Percentiles rank a stretch among this genome's conserved stretches.
phyloP scores from a whole-genome alignment of 1,139 yeast genomes.

The Nakaseomyces delphensis region DNA sequence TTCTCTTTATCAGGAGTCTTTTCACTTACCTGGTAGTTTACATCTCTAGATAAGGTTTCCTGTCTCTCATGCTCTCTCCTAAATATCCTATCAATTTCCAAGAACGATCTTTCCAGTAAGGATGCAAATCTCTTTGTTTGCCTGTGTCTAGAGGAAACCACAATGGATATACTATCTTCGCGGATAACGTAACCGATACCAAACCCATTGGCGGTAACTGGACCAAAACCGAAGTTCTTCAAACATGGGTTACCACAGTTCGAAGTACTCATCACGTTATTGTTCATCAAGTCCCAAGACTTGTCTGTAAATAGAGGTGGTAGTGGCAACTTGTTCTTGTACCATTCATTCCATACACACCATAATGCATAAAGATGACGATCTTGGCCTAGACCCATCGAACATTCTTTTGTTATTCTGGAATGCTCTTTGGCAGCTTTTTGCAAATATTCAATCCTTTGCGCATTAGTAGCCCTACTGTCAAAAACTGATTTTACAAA shows the following conservation, averaged over 20 bases:
- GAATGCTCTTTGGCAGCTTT: constrained; percentile 68
- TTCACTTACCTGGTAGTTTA: constrained; percentile 7
- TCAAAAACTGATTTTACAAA: constrained; percentile 84
- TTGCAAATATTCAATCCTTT: constrained; percentile 52
- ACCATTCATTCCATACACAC: constrained; percentile 78
- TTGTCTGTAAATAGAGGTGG: constrained; percentile 69
- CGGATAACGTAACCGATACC: constrained; percentile 89
- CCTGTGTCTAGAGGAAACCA: constrained; percentile 84
- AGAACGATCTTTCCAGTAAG: constrained; percentile 25
- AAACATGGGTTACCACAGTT: constrained; percentile 82
- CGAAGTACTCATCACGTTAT: constrained; percentile 55
- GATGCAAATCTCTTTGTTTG: constrained; percentile 72
- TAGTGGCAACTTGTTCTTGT: constrained; percentile 39
- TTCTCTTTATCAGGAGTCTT: not conserved
- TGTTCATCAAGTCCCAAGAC: constrained; percentile 66
- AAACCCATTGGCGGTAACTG: constrained; percentile 81
- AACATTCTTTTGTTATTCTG: constrained; percentile 55
- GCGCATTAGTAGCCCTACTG: constrained; percentile 47
- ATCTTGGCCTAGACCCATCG: constrained; percentile 79
- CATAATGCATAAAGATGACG: constrained; percentile 82
- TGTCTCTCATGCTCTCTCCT: constrained; percentile 13
- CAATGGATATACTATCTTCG: constrained; percentile 72
- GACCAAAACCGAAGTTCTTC: constrained; percentile 86
- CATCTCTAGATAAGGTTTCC: constrained; percentile 8
- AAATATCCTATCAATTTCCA: constrained; percentile 26